Conservation (phyloP, 148 eudicot species). For the Cornus florida region DNA sequence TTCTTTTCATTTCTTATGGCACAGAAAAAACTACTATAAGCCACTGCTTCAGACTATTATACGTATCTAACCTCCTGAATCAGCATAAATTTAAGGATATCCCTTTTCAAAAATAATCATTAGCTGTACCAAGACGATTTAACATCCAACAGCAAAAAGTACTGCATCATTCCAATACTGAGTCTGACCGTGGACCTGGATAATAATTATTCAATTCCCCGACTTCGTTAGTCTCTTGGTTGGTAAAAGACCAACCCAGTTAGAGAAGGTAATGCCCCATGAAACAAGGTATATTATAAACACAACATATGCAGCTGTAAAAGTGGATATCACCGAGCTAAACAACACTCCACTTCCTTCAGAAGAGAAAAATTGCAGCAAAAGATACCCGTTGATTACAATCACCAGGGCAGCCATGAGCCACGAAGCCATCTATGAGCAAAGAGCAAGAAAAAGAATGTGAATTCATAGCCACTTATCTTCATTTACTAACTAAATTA, state of each 20-base stretch:
- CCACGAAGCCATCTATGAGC: constrained; percentile 48
- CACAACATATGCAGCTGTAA: constrained; percentile 46
- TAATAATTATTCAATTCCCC: constrained; percentile 5
- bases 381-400: constrained; percentile 59
- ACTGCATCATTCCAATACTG: not conserved
- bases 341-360: constrained; percentile 45
- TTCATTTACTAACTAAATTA: not conserved
- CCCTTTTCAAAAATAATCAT: not conserved
- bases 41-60: not conserved
- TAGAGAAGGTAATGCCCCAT: constrained; percentile 26
- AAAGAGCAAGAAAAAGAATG: not conserved
- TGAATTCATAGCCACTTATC: not conserved
- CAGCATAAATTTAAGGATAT: not conserved
- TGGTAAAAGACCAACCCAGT: constrained; percentile 16
- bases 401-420: constrained; percentile 59
- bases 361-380: constrained; percentile 45
- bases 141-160: not conserved
- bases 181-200: not conserved
- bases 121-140: not conserved
- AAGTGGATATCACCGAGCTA: constrained; percentile 18
- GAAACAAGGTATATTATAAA: constrained; percentile 49
- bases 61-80: not conserved
- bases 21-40: not conserved
- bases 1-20: not conserved
- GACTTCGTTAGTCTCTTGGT: constrained; percentile 4